Evolutionary conservation across 305 asterid species (phyloP).

Genomic region (Fraxinus platypoda): DNA sequence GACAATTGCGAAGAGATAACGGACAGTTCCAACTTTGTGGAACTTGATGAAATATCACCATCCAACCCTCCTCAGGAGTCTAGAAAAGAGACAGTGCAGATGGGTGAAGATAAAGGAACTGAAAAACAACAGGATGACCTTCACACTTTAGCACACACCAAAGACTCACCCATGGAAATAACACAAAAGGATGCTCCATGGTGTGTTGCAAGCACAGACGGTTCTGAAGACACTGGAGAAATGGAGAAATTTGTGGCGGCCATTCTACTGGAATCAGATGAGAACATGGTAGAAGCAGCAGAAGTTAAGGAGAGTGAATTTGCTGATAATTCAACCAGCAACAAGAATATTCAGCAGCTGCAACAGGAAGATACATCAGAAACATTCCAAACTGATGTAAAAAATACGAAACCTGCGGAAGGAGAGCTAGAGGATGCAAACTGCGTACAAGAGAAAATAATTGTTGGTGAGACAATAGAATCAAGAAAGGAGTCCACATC

Average conservation of each 20-base stretch:
- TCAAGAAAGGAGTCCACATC: conserved; percentile 25
- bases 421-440: conserved; percentile 23
- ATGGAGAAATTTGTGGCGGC: conserved; percentile 26
- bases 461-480: conserved; percentile 22
- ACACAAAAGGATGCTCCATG: conserved; percentile 17
- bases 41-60: conserved; percentile 15
- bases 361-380: conserved; percentile 24
- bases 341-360: conserved; percentile 21
- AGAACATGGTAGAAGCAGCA: conserved; percentile 22
- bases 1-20: conserved; percentile 20
- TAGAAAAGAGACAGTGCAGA: conserved; percentile 21
- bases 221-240: conserved; percentile 23
- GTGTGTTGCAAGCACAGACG: conserved; percentile 22
- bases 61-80: conserved; percentile 21
- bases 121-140: conserved; percentile 29
- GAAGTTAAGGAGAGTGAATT: conserved; percentile 20
- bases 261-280: conserved; percentile 23
- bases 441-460: conserved; percentile 22
- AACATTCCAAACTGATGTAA: conserved; percentile 21
- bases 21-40: conserved; percentile 6
- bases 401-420: conserved; percentile 12
- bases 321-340: conserved; percentile 16
- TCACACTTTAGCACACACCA: conserved; percentile 21
- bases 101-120: conserved; percentile 24
- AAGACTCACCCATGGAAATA: conserved; percentile 16